Percentiles rank a stretch among this genome's conserved stretches.
These are phyloP conservation scores for Ganoderma lucidum DNA, from an alignment of 1,284 basidiomycete species.

Conservation along the genomic window DNA sequence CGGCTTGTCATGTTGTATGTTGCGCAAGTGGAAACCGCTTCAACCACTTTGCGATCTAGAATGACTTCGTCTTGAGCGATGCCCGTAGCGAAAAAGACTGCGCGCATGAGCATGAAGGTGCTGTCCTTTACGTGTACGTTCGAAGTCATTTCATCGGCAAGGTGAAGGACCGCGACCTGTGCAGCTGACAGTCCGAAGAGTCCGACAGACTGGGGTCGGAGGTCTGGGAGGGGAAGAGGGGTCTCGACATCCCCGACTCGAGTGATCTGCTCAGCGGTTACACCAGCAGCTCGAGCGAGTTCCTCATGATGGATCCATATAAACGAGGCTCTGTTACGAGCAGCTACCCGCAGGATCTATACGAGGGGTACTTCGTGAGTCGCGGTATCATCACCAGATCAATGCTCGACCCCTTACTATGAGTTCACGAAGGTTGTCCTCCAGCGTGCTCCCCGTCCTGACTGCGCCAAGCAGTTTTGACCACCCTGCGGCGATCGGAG, in stretches of 20 bases:
- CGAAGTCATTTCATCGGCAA: not conserved
- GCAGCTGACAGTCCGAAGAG: not conserved
- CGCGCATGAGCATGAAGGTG: not conserved
- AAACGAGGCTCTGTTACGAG: conserved; percentile 4
- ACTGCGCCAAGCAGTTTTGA: conserved; percentile 28
- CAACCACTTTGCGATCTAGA: not conserved
- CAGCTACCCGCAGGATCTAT: conserved; percentile 6
- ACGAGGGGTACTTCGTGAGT: not conserved
- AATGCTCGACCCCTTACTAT: conserved; percentile 23
- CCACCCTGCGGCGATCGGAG: conserved; percentile 30
- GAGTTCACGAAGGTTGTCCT: conserved; percentile 35
- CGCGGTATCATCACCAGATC: not conserved
- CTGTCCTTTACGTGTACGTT: not conserved
- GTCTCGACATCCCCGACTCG: not conserved
- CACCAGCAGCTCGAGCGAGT: not conserved
- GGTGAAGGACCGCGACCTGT: not conserved
- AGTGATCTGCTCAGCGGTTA: conserved; percentile 6
- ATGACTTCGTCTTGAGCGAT: not conserved
- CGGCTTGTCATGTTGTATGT: conserved; percentile 13
- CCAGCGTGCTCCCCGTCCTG: conserved; percentile 31
- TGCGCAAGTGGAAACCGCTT: conserved; percentile 5
- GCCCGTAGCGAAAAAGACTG: not conserved
- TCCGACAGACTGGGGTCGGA: not conserved
- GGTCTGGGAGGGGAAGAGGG: not conserved
- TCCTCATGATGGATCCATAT: conserved; percentile 10